Evolutionary conservation across 495 filamentous ascomycete species (phyloP).

Genomic region (Neurospora africana): DNA sequence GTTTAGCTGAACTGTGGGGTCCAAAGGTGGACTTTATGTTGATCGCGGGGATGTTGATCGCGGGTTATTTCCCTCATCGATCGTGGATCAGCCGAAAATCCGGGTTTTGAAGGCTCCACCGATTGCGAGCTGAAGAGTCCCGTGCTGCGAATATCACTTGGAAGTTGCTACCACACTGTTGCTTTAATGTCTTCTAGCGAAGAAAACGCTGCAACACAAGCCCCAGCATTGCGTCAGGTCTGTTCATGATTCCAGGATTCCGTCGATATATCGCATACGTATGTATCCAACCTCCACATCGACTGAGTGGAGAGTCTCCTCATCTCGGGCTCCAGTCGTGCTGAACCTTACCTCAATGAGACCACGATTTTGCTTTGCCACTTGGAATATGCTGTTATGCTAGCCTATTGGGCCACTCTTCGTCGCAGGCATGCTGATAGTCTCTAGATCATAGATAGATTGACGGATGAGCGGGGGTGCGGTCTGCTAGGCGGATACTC

Average conservation of each 20-base stretch:
- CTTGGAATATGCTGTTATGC: background rate
- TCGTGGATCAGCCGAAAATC: background rate
- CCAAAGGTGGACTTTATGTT: background rate
- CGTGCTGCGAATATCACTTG: background rate
- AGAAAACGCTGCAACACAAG: background rate
- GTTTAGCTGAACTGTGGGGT: background rate
- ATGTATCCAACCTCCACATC: background rate
- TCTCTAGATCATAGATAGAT: background rate
- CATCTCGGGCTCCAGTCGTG: background rate
- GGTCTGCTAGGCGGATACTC: background rate
- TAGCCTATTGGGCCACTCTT: background rate
- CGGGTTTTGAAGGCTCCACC: background rate
- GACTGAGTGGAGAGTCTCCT: background rate
- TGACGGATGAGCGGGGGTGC: background rate
- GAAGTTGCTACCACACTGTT: background rate
- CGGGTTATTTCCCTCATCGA: background rate
- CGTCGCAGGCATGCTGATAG: background rate
- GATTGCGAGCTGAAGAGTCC: background rate
- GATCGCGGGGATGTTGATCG: background rate
- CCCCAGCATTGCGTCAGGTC: background rate
- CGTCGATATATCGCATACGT: background rate
- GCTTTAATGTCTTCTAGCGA: background rate
- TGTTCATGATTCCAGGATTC: background rate
- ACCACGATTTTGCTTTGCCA: background rate
- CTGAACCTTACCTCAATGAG: background rate